Evolutionary conservation across 768 basidiomycete genomes (phyloP).

Genomic region (Calvatia gigantea): DNA sequence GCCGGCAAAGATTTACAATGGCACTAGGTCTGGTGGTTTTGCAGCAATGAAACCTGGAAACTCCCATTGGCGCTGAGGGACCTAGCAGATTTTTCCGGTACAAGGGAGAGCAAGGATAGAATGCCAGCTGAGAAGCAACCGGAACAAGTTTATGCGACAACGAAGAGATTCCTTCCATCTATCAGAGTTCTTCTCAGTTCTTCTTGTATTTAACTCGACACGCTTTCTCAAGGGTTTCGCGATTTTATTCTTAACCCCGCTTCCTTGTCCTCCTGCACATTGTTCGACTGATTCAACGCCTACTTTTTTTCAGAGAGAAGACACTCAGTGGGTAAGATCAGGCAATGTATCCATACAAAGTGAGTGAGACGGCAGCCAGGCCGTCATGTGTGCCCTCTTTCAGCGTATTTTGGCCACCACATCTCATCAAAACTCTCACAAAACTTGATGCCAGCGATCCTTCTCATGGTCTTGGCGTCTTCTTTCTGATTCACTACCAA

Average conservation of each 20-base stretch:
- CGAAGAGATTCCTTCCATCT: neutral
- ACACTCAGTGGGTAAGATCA: neutral
- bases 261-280: neutral
- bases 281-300: neutral
- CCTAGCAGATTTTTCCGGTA: no score
- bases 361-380: neutral
- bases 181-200: neutral
- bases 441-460: neutral
- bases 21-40: no score
- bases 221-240: neutral
- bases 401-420: neutral
- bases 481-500: neutral
- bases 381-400: neutral
- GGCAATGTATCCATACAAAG: neutral
- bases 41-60: no score
- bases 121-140: no score
- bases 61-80: no score
- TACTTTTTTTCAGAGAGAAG: neutral
- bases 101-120: no score
- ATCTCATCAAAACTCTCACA: neutral
- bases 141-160: neutral
- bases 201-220: neutral
- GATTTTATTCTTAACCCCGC: neutral
- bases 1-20: no score
- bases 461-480: neutral